Evolutionary conservation across 2,329 filamentous ascomycete genomes (phyloP).

Genomic region (Fusarium brevicatenulatum): DNA sequence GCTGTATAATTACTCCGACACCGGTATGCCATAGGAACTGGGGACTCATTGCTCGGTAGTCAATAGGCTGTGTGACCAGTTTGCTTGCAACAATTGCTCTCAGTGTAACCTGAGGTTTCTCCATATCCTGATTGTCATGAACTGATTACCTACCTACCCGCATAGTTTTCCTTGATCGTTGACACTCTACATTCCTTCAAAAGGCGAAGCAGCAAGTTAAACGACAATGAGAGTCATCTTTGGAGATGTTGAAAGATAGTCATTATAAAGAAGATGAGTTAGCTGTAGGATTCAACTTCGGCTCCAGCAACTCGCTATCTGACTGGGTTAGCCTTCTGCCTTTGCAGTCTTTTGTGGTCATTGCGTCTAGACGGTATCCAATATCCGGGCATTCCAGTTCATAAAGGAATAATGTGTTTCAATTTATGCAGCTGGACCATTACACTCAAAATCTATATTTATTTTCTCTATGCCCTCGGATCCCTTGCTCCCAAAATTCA

Average conservation of each 20-base stretch:
- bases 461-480: neutral
- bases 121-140: neutral
- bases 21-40: neutral
- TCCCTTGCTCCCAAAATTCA: too few species aligned
- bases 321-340: neutral
- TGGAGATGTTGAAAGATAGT: neutral
- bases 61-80: neutral
- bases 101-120: neutral
- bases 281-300: neutral
- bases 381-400: too few species aligned
- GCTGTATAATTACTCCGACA: neutral
- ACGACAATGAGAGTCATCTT: neutral
- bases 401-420: fast-evolving
- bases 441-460: neutral
- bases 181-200: neutral
- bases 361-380: neutral
- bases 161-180: neutral
- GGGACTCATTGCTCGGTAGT: fast-evolving
- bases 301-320: neutral
- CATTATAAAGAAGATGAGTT: neutral
- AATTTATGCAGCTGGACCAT: neutral
- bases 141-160: neutral
- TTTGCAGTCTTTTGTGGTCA: neutral
- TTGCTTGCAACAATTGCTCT: neutral
- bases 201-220: neutral